Conservation (phyloP, 371 early-diverging fungal genomes). For the Rhizopus arrhizus region DNA sequence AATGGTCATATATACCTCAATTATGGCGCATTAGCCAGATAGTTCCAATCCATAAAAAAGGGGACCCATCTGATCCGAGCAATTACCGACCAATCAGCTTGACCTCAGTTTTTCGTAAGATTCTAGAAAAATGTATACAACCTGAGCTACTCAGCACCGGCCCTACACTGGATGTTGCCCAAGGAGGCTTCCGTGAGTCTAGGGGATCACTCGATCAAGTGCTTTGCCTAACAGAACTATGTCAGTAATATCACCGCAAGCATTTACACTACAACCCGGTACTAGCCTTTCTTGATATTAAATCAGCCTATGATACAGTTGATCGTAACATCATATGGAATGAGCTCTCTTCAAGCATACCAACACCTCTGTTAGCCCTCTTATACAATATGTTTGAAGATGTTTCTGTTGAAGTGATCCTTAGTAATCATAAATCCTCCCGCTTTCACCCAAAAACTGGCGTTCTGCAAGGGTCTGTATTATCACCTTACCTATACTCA, state of each 20-base stretch:
- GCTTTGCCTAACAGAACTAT: conserved; percentile 4
- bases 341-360: not conserved
- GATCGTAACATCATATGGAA: conserved; percentile 19
- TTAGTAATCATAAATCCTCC: not conserved
- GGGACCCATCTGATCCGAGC: conserved; percentile 1
- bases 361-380: not conserved
- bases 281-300: conserved; percentile 25
- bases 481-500: conserved; percentile 12
- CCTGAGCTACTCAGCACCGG: not conserved
- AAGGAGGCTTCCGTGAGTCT: conserved; percentile 11
- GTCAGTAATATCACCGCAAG: not conserved
- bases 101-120: conserved; percentile 15
- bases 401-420: not conserved
- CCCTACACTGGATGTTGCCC: not conserved
- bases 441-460: conserved; percentile 3
- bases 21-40: conserved; percentile 33
- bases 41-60: conserved; percentile 29
- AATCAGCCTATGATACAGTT: conserved; percentile 29
- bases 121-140: conserved; percentile 13
- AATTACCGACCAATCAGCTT: conserved; percentile 24
- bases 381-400: conserved; percentile 10
- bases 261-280: conserved; percentile 2
- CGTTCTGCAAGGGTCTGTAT: conserved; percentile 11
- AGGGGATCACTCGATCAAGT: conserved; percentile 18
- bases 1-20: conserved; percentile 22